Conservation (phyloP, 805 yeast genomes). For the Sugiyamaella boreocaroliniensis region DNA sequence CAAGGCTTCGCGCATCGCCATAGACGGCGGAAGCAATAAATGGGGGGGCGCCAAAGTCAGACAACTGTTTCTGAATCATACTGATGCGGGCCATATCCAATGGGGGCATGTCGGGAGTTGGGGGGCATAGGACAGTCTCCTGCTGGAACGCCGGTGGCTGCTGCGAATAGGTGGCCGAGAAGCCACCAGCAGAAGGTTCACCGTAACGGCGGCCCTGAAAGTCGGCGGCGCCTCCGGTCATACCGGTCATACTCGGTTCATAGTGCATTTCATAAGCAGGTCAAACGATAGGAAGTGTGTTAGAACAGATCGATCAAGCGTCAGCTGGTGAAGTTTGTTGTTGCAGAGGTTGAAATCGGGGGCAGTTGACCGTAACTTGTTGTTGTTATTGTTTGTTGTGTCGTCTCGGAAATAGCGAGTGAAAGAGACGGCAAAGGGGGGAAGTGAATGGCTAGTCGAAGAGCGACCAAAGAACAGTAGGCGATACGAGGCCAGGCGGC, state of each 20-base stretch:
- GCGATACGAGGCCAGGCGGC: background rate
- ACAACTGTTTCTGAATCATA: slow-evolving; percentile 8
- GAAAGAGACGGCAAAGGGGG: background rate
- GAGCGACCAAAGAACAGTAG: background rate
- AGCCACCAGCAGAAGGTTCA: background rate
- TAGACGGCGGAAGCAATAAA: slow-evolving; percentile 12
- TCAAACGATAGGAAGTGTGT: background rate
- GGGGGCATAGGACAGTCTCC: slow-evolving; percentile 8
- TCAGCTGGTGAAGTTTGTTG: too few relatives aligned
- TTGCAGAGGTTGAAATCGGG: too few relatives aligned
- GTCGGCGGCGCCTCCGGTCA: background rate
- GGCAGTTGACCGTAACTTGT: too few relatives aligned
- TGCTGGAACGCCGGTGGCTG: background rate
- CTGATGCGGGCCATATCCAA: slow-evolving; percentile 9
- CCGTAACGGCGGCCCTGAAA: background rate
- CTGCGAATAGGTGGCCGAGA: background rate
- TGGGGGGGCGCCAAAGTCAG: slow-evolving; percentile 6
- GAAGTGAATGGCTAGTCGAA: background rate
- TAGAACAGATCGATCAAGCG: background rate
- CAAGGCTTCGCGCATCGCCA: slow-evolving; percentile 1
- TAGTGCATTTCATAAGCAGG: background rate
- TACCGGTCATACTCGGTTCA: background rate
- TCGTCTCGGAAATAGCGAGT: background rate
- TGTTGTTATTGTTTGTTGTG: too few relatives aligned
- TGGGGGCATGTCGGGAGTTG: slow-evolving; percentile 11